Percentiles rank a stretch among this genome's conserved stretches.
Conservation (phyloP, 257 asterid genomes). For the Ocimum tenuiflorum region DNA sequence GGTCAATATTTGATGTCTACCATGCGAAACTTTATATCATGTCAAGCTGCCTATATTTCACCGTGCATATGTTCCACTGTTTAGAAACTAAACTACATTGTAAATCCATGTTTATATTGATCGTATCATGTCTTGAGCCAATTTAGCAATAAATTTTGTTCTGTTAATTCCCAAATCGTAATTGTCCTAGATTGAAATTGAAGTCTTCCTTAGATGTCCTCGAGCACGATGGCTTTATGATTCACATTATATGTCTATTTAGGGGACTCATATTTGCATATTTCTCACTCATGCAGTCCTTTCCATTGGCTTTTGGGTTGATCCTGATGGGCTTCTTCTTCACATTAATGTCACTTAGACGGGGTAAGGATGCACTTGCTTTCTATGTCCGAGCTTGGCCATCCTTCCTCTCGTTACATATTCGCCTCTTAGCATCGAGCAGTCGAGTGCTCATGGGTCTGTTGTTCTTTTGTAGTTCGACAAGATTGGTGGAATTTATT, state of each 20-base stretch:
- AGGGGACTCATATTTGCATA: background rate
- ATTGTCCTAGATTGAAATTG: background rate
- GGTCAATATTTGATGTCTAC: background rate
- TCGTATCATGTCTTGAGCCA: background rate
- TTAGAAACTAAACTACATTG: background rate
- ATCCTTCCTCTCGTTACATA: background rate
- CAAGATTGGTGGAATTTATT: conserved; percentile 55
- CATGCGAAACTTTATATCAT: background rate
- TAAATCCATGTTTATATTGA: background rate
- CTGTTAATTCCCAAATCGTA: background rate
- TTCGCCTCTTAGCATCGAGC: background rate
- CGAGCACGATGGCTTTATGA: background rate
- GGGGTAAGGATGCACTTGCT: conserved; percentile 49
- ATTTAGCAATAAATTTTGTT: background rate
- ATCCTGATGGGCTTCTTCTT: conserved; percentile 66
- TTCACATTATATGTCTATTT: background rate
- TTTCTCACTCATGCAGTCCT: conserved; percentile 50
- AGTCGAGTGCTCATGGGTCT: background rate
- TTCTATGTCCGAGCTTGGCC: conserved; percentile 7
- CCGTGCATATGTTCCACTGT: background rate
- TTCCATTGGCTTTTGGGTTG: conserved; percentile 68
- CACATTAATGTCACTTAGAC: conserved; percentile 63
- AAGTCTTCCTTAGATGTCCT: too few species aligned
- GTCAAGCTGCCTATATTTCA: background rate
- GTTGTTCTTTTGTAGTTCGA: conserved; percentile 43